A percentile compares a stretch with the other conserved stretches of the same genome.
These are phyloP conservation scores for Cadophora malorum DNA, from an alignment of 2,329 filamentous ascomycete species.

Conservation along the genomic window DNA sequence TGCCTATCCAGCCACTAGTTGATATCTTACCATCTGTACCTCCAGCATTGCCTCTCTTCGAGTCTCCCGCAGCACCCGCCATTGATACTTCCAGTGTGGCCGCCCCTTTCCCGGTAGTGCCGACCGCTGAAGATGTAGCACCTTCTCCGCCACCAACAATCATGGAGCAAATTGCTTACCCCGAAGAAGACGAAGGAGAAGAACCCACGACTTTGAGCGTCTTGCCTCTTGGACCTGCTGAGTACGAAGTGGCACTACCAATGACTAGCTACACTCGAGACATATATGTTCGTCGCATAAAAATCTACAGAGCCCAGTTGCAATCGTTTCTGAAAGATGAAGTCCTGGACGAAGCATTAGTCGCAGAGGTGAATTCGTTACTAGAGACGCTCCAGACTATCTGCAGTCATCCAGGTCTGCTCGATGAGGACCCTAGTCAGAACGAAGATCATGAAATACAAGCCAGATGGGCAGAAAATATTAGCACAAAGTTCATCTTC, in stretches of 20 bases:
- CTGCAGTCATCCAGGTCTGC: slow-evolving; percentile 63
- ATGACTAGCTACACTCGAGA: slow-evolving; percentile 60
- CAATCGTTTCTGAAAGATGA: slow-evolving; percentile 55
- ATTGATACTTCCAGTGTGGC: background rate
- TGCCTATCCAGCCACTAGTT: background rate
- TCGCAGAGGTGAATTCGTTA: slow-evolving; percentile 57
- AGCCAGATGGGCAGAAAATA: slow-evolving; percentile 58
- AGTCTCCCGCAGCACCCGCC: background rate
- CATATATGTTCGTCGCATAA: slow-evolving; percentile 58
- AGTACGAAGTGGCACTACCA: slow-evolving; percentile 62
- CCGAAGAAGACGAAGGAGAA: slow-evolving; percentile 12
- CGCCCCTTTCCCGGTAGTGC: background rate
- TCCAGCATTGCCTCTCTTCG: background rate
- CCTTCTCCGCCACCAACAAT: background rate
- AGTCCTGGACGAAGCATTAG: slow-evolving; percentile 49
- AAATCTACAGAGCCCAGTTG: slow-evolving; percentile 52
- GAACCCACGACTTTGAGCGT: slow-evolving; percentile 12
- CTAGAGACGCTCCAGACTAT: slow-evolving; percentile 59
- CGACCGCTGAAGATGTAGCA: background rate
- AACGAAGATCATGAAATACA: slow-evolving; percentile 50
- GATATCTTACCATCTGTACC: background rate
- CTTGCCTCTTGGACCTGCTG: slow-evolving; percentile 40
- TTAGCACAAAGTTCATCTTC: slow-evolving; percentile 67
- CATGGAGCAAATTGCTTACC: background rate
- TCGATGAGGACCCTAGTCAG: slow-evolving; percentile 51